Evolutionary conservation across 148 eudicot genomes (phyloP).

Genomic region (Polygonum aviculare): DNA sequence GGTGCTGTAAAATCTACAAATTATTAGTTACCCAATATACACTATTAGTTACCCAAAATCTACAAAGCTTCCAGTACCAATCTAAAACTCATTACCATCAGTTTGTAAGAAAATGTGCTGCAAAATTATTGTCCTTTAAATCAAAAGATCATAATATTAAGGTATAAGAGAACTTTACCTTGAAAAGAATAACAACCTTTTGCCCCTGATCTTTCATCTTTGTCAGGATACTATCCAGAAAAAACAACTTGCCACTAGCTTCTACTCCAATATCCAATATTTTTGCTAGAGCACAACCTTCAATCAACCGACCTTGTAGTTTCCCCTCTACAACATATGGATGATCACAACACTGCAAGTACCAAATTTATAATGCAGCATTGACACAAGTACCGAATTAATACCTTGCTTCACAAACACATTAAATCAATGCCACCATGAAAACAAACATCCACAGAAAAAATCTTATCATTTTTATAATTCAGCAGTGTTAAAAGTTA

Average conservation of each 20-base stretch:
- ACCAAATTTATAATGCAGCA: not conserved
- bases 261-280: slow-evolving; percentile 38
- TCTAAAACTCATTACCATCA: not conserved
- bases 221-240: slow-evolving; percentile 50
- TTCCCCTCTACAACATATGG: slow-evolving; percentile 52
- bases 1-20: not conserved
- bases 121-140: not conserved
- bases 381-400: not conserved
- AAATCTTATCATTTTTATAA: not conserved
- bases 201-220: slow-evolving; percentile 36
- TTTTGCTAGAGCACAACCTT: slow-evolving; percentile 19
- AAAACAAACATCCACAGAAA: not conserved
- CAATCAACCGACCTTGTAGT: slow-evolving; percentile 29
- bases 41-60: not conserved
- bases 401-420: not conserved
- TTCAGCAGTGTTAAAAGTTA: not conserved
- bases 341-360: slow-evolving; percentile 78
- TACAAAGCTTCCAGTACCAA: not conserved
- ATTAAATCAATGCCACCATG: not conserved
- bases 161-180: slow-evolving; percentile 34
- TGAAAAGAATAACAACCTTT: slow-evolving; percentile 58
- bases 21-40: not conserved
- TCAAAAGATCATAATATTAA: not conserved
- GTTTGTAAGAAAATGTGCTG: not conserved
- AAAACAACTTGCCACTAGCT: slow-evolving; percentile 65